Evolutionary conservation across 768 basidiomycete species (phyloP).

Genomic region (Chiua virens): DNA sequence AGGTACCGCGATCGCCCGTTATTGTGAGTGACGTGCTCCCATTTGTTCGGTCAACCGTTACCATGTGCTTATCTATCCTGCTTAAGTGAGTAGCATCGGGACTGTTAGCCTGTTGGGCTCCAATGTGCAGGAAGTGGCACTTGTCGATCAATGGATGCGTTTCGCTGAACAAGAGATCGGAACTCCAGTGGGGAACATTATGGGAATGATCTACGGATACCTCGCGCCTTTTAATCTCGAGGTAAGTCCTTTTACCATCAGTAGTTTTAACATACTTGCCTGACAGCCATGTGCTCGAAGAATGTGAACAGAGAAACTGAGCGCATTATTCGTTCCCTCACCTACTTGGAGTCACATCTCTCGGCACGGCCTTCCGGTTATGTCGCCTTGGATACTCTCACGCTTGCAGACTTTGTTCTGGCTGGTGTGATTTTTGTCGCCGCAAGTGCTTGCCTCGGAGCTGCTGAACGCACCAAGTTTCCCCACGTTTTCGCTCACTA

Average conservation of each 20-base stretch:
- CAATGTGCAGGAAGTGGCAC: slow-evolving; percentile 4
- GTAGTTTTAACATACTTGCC: too few relatives aligned
- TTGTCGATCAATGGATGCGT: slow-evolving; percentile 23
- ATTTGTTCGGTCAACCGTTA: neutral
- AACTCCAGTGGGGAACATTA: rapidly evolving
- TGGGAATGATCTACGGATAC: neutral
- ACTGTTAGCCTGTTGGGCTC: slow-evolving; percentile 10
- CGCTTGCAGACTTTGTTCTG: slow-evolving; percentile 21
- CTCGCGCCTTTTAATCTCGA: slow-evolving; percentile 5
- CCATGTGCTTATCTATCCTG: neutral
- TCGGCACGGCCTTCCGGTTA: slow-evolving; percentile 5
- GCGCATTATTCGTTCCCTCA: neutral
- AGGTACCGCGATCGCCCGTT: slow-evolving; percentile 22
- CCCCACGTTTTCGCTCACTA: slow-evolving; percentile 19
- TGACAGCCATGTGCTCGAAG: too few relatives aligned
- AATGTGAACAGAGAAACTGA: too few relatives aligned
- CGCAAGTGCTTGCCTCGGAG: slow-evolving; percentile 5
- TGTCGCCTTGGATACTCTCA: slow-evolving; percentile 11
- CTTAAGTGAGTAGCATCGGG: slow-evolving; percentile 16
- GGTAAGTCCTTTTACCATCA: neutral
- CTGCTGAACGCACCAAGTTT: slow-evolving; percentile 13
- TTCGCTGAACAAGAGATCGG: slow-evolving; percentile 21
- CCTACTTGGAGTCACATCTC: slow-evolving; percentile 17
- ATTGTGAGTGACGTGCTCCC: slow-evolving; percentile 12
- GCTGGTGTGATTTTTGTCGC: neutral